Evolutionary conservation across 371 early-diverging fungal genomes (phyloP).

Genomic region (Blakeslea trispora): DNA sequence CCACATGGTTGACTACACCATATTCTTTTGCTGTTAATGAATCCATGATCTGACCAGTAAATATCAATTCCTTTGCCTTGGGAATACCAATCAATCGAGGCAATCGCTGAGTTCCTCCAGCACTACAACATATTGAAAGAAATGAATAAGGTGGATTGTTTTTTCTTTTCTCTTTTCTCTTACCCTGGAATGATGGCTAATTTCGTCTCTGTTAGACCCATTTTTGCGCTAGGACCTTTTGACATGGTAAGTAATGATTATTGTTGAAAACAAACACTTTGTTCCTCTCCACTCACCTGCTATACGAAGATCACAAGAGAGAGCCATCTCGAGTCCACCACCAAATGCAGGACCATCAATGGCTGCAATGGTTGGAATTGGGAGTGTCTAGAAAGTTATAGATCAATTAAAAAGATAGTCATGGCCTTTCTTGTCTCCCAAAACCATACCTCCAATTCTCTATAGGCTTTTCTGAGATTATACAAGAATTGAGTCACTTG

Average conservation of each 20-base stretch:
- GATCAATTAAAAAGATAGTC: background rate
- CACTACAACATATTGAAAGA: constrained; percentile 51
- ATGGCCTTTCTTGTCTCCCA: background rate
- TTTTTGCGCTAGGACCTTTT: constrained; percentile 64
- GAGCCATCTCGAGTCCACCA: constrained; percentile 93
- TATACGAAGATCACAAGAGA: constrained; percentile 90
- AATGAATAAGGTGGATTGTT: background rate
- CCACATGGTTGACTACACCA: constrained; percentile 85
- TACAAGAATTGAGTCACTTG: constrained; percentile 89
- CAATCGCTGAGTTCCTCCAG: constrained; percentile 95
- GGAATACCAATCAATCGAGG: constrained; percentile 86
- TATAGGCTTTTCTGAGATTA: constrained; percentile 74
- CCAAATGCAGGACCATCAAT: constrained; percentile 96
- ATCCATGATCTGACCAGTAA: constrained; percentile 75
- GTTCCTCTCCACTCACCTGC: constrained; percentile 74
- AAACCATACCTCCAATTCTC: constrained; percentile 73
- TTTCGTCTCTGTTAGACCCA: constrained; percentile 93
- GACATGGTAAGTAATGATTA: background rate
- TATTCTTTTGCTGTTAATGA: constrained; percentile 63
- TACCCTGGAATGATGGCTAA: constrained; percentile 98
- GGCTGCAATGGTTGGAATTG: constrained; percentile 93
- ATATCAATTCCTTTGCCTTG: constrained; percentile 92
- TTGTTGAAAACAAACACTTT: background rate
- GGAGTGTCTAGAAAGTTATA: constrained; percentile 60
- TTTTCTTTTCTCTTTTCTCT: constrained; percentile 2